Evolutionary conservation across 2,329 filamentous ascomycete species (phyloP).

Genomic region (Pseudocercospora eumusae): DNA sequence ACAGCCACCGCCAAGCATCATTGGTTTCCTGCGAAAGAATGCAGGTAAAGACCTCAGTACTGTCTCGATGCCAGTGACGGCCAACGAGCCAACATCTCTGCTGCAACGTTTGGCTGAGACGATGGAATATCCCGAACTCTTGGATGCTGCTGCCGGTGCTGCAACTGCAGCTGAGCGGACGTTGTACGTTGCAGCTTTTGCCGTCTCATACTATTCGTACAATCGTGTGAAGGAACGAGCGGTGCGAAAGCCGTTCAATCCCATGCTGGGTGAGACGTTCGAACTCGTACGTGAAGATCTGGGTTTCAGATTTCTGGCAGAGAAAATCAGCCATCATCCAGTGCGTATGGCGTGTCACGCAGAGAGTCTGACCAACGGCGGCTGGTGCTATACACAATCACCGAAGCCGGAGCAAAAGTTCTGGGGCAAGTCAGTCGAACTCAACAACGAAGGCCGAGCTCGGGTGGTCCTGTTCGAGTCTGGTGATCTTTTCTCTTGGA

Average conservation of each 20-base stretch:
- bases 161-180: conserved; percentile 66
- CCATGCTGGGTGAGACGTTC: conserved; percentile 92
- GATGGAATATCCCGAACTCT: conserved; percentile 82
- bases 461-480: conserved; percentile 70
- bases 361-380: conserved; percentile 60
- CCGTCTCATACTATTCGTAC: conserved; percentile 80
- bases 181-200: conserved; percentile 85
- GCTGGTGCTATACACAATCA: conserved; percentile 86
- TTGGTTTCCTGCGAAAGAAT: conserved; percentile 93
- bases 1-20: conserved; percentile 81
- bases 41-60: conserved; percentile 96
- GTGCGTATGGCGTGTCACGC: conserved; percentile 92
- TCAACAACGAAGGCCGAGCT: conserved; percentile 87
- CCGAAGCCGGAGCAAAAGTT: conserved; percentile 93
- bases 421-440: conserved; percentile 95
- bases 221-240: conserved; percentile 84
- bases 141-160: conserved; percentile 67
- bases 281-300: conserved; percentile 86
- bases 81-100: conserved; percentile 88
- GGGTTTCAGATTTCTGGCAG: conserved; percentile 87
- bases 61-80: conserved; percentile 95
- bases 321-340: conserved; percentile 92
- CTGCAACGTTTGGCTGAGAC: conserved; percentile 88
- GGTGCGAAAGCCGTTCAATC: conserved; percentile 95
- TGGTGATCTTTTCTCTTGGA: conserved; percentile 84